phyloP scores from a whole-genome alignment of 108 stramenopile genomes.

The Skeletonema potamos region DNA sequence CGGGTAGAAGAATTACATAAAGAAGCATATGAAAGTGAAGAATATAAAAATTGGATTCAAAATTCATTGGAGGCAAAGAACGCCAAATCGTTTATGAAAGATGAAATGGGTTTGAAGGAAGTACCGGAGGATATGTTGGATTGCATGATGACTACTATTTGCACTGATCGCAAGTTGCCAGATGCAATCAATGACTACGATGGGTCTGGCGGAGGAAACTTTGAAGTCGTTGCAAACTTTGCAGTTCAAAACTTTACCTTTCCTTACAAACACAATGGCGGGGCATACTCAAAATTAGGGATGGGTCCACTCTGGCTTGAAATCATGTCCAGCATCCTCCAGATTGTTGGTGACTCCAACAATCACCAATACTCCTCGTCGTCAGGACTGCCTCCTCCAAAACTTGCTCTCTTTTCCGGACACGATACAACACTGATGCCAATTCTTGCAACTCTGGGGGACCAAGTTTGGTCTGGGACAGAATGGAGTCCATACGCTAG shows the following conservation, averaged over 20 bases:
- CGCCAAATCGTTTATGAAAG: constrained; percentile 19
- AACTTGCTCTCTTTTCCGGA: constrained; percentile 70
- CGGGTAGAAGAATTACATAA: constrained; percentile 45
- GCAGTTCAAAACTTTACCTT: constrained; percentile 36
- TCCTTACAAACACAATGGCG: constrained; percentile 46
- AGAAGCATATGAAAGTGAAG: constrained; percentile 46
- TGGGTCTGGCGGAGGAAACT: constrained; percentile 11
- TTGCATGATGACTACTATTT: constrained; percentile 89
- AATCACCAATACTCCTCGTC: constrained; percentile 5
- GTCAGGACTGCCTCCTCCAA: constrained; percentile 10
- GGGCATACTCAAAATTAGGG: constrained; percentile 69
- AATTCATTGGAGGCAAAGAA: constrained; percentile 36
- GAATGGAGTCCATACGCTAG: constrained; percentile 85
- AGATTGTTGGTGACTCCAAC: constrained; percentile 34
- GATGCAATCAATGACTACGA: constrained; percentile 64
- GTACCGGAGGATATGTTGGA: constrained; percentile 51
- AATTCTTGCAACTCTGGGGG: constrained; percentile 70
- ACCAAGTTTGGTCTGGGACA: constrained; percentile 60
- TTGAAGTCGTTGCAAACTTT: constrained; percentile 23
- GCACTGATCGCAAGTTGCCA: constrained; percentile 80
- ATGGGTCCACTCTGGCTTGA: constrained; percentile 32
- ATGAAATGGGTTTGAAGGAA: constrained; percentile 23
- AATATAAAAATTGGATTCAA: constrained; percentile 48
- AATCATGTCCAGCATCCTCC: constrained; percentile 51
- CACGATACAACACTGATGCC: constrained; percentile 90